phyloP scores from a whole-genome alignment of 23 red algal species.

The Gracilaria caudata region DNA sequence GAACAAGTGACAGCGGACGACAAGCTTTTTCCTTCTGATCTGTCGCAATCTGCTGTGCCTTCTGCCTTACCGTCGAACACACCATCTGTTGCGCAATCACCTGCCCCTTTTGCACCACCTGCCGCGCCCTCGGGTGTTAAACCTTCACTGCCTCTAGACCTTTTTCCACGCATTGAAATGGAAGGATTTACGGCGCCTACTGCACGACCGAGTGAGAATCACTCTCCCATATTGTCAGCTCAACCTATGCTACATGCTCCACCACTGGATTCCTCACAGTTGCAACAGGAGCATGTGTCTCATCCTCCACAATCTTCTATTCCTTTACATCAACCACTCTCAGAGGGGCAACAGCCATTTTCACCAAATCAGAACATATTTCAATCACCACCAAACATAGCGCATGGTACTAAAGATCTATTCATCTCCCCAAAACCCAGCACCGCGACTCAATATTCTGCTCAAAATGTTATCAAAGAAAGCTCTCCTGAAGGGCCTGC shows the following conservation, averaged over 20 bases:
- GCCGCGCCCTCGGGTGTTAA: background rate
- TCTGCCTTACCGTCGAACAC: constrained; percentile 13
- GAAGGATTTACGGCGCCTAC: constrained; percentile 8
- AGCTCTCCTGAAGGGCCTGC: background rate
- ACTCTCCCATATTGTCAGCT: background rate
- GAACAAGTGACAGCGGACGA: constrained; percentile 9
- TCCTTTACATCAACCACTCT: background rate
- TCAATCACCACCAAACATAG: constrained; percentile 1
- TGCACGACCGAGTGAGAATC: background rate
- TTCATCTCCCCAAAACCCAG: background rate
- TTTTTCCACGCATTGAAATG: constrained; percentile 14
- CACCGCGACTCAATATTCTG: background rate
- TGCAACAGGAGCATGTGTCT: background rate
- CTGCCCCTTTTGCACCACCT: constrained; percentile 6
- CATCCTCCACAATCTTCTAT: background rate
- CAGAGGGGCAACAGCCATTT: background rate
- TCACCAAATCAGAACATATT: constrained; percentile 10
- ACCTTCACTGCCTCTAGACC: background rate
- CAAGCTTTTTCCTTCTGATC: constrained; percentile 14
- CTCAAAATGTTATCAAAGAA: background rate
- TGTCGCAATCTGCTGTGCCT: constrained; percentile 35
- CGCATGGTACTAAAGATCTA: constrained; percentile 2
- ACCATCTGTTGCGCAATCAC: background rate
- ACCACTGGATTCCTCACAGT: background rate
- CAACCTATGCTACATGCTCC: too few relatives aligned